A percentile compares a stretch with the other conserved stretches of the same genome.
phyloP scores from a whole-genome alignment of 345 rosid species.

The Bruguiera parviflora region DNA sequence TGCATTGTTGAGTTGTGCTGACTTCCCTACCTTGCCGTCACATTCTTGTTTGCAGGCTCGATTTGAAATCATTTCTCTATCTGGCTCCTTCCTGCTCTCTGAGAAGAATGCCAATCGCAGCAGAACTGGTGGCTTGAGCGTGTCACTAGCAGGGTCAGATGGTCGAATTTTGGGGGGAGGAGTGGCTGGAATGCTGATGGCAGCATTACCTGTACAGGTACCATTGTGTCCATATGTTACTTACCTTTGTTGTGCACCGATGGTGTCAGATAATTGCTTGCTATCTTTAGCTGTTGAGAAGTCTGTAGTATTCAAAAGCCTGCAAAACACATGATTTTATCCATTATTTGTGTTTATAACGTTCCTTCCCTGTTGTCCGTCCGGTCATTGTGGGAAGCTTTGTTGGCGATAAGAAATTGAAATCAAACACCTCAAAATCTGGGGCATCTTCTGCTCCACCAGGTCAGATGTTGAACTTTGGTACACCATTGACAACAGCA shows the following conservation, averaged over 20 bases:
- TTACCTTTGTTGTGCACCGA: background rate
- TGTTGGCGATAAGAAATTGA: slow-evolving; percentile 55
- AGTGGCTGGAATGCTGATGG: slow-evolving; percentile 67
- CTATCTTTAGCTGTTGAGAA: no score
- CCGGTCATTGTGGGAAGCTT: slow-evolving; percentile 95
- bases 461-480: slow-evolving; percentile 59
- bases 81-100: slow-evolving; percentile 64
- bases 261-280: no score
- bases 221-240: background rate
- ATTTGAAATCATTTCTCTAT: slow-evolving; percentile 71
- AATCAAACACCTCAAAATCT: slow-evolving; percentile 34
- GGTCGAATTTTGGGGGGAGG: slow-evolving; percentile 77
- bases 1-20: background rate
- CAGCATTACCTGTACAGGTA: slow-evolving; percentile 91
- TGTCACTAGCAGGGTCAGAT: slow-evolving; percentile 72
- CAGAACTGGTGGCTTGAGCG: slow-evolving; percentile 55
- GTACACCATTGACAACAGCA: slow-evolving; percentile 38
- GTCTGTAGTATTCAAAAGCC: background rate
- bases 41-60: slow-evolving; percentile 53
- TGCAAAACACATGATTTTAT: background rate
- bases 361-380: slow-evolving; percentile 9
- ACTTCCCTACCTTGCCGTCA: background rate
- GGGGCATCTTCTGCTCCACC: slow-evolving; percentile 46
- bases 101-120: slow-evolving; percentile 46
- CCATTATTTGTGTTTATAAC: background rate